Conservation (phyloP, 306 rosid genomes). For the Dalbergia cochinchinensis region DNA sequence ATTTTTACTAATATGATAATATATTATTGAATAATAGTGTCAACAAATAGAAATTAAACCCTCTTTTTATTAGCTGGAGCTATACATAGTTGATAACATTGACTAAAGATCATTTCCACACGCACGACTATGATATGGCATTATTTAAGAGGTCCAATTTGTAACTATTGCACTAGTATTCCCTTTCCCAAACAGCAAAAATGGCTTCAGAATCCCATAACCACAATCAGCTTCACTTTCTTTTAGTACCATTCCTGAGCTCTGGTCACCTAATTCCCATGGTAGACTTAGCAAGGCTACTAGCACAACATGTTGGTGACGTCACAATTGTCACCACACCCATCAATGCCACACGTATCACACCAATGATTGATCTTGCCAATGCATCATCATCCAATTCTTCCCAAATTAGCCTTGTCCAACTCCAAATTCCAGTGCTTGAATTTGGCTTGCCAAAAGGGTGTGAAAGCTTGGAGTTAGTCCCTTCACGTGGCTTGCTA, state of each 20-base stretch:
- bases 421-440: constrained; percentile 25
- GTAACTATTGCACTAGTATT: background rate
- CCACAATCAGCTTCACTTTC: background rate
- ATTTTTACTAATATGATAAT: too few species aligned
- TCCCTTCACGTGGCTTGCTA: background rate
- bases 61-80: too few species aligned
- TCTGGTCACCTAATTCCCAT: constrained; percentile 58
- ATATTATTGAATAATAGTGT: too few species aligned
- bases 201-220: background rate
- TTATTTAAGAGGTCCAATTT: background rate
- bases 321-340: constrained; percentile 55
- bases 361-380: background rate
- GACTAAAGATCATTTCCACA: too few species aligned
- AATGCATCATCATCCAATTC: background rate
- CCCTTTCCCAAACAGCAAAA: background rate
- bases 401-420: background rate
- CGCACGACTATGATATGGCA: too few species aligned
- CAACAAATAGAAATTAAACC: too few species aligned
- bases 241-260: background rate
- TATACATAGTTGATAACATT: too few species aligned
- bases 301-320: constrained; percentile 26
- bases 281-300: constrained; percentile 51
- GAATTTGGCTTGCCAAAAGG: constrained; percentile 53
- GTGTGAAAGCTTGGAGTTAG: constrained; percentile 46
- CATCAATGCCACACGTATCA: constrained; percentile 47